Percentiles rank a stretch among this genome's conserved stretches.
These are phyloP conservation scores for Alternaria alternata DNA, from an alignment of 2,329 filamentous ascomycete genomes.

Conservation along the genomic window DNA sequence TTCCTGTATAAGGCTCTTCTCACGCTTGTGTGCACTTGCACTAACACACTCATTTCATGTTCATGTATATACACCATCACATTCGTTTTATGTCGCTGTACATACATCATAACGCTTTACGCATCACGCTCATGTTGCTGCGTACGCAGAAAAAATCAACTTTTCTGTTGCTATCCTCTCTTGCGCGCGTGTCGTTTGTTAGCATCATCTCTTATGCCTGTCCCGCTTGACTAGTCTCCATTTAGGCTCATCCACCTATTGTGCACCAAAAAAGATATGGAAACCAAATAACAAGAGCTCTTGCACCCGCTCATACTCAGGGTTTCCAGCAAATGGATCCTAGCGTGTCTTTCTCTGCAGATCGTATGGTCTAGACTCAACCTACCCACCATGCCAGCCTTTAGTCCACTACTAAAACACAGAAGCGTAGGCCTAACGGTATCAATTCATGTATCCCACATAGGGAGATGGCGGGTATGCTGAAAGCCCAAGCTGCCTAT, in stretches of 20 bases:
- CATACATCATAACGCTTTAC: background rate
- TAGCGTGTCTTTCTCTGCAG: too few relatives aligned
- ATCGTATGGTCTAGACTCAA: too few relatives aligned
- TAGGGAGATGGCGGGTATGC: too few relatives aligned
- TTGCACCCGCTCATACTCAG: too few relatives aligned
- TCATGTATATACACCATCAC: background rate
- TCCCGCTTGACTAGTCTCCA: background rate
- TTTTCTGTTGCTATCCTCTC: background rate
- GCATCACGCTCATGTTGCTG: background rate
- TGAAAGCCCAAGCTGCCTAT: too few relatives aligned
- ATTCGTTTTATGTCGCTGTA: background rate
- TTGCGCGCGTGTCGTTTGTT: background rate
- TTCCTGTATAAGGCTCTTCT: background rate
- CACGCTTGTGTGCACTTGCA: slow-evolving; percentile 3
- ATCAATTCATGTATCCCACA: too few relatives aligned
- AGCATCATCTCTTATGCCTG: too few relatives aligned
- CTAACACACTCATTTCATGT: slow-evolving; percentile 1
- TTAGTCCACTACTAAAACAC: too few relatives aligned
- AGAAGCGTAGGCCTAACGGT: too few relatives aligned
- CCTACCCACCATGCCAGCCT: too few relatives aligned
- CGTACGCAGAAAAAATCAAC: background rate
- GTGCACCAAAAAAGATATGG: accelerated
- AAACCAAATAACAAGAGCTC: too few relatives aligned
- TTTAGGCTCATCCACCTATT: background rate
- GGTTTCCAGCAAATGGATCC: too few relatives aligned